phyloP scores from a whole-genome alignment of 1,284 basidiomycete species.

The Somion occarium region DNA sequence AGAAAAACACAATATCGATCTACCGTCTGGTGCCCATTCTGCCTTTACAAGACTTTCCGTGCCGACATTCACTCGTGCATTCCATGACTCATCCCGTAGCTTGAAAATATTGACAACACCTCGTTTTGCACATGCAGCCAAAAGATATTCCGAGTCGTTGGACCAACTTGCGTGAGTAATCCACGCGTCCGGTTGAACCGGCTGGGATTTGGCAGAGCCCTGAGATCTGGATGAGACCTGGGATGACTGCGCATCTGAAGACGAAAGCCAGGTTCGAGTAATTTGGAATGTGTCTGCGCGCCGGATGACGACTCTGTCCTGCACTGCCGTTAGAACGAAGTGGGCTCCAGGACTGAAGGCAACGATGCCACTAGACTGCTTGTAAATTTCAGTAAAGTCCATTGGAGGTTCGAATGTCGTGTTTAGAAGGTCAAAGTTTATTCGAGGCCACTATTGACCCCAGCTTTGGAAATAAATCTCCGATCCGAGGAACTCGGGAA shows the following conservation, averaged over 20 bases:
- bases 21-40: conserved; percentile 82
- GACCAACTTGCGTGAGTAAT: conserved; percentile 82
- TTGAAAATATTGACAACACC: conserved; percentile 70
- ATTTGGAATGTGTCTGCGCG: conserved; percentile 75
- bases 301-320: conserved; percentile 69
- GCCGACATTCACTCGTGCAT: conserved; percentile 67
- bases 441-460: background rate
- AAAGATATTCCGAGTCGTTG: conserved; percentile 74
- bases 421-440: no score
- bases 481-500: no score
- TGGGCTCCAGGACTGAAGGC: conserved; percentile 70
- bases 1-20: conserved; percentile 80
- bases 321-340: conserved; percentile 68
- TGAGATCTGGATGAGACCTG: background rate
- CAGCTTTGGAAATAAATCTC: no score
- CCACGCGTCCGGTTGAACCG: conserved; percentile 21
- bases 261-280: conserved; percentile 61
- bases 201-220: background rate
- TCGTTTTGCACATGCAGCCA: conserved; percentile 65
- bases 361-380: conserved; percentile 62
- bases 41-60: conserved; percentile 80
- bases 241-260: conserved; percentile 6
- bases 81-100: conserved; percentile 70
- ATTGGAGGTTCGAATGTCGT: conserved; percentile 22
- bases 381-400: conserved; percentile 80